These are phyloP conservation scores for Lactarius akahatsu DNA, from an alignment of 768 basidiomycete species.

Conservation along the genomic window DNA sequence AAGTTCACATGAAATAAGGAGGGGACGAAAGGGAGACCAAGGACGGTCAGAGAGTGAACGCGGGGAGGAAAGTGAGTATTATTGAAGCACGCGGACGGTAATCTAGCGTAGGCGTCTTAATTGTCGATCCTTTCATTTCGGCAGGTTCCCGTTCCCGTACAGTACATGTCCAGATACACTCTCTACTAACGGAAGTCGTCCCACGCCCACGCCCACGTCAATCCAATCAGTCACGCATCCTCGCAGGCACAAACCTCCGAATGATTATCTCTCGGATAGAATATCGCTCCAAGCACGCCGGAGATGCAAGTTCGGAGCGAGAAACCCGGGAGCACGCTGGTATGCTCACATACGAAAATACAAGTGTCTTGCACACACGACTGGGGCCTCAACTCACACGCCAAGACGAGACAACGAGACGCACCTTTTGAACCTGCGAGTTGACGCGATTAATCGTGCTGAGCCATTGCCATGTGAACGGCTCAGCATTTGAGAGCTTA, in stretches of 20 bases:
- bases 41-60: background rate
- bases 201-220: conserved; percentile 12
- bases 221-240: conserved; percentile 78
- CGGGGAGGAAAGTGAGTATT: background rate
- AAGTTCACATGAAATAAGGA: background rate
- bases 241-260: conserved; percentile 83
- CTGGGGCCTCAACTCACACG: background rate
- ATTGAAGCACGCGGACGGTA: background rate
- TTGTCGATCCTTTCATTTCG: conserved; percentile 1
- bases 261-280: conserved; percentile 82
- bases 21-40: background rate
- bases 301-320: conserved; percentile 55
- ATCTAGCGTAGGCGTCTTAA: background rate
- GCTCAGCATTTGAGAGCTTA: conserved; percentile 60
- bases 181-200: background rate
- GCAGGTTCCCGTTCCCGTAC: background rate
- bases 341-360: conserved; percentile 90
- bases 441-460: conserved; percentile 97
- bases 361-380: conserved; percentile 64
- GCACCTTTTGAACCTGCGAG: conserved; percentile 93
- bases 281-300: conserved; percentile 74
- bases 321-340: conserved; percentile 66
- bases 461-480: conserved; percentile 93
- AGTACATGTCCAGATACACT: background rate
- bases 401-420: background rate